Base-by-base conservation (phyloP, 1,284 basidiomycete species). In the Cryptococcus jaspeensis region DNA sequence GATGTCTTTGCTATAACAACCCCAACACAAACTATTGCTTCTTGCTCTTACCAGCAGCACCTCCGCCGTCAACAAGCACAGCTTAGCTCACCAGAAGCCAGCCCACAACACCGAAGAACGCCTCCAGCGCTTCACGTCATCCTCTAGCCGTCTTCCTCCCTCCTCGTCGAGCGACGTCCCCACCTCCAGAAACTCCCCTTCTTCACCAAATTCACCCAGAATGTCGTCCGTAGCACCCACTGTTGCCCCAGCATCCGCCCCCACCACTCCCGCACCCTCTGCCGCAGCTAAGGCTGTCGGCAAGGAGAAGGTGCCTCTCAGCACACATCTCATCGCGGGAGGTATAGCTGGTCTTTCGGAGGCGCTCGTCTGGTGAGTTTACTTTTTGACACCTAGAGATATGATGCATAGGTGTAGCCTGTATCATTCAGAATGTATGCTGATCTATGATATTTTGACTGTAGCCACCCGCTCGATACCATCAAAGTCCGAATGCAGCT, bases 401-500 rank as follows among this genome's bases (percentile, higher is more conserved):
- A 6, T 15, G 9, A 6, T 20, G 35, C 8, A 32, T 32, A 8
- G 16, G 8, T 4, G 23, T 25, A 46, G 44, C 6, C 8, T 5
- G 18, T 5, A 20, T 25, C 4, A 46, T 7, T 7, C 6, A n/a
- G n/a, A 45, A 20, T 25, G 47, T 12, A 12, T 25, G 50, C 57
- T 60, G 44, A 53, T 2, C 15, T 3, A 11, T 12, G 5, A 3
- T 2, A 43, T 28, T 3, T 9, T 9, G 28, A 32, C 28, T 35
- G 7, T 48, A 78, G 76, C 61, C 77, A 78, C 69, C 77, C 91
- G 4, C 84, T 97, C 46, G 95, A 97, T 78, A 97, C 94, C 32
- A 97, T 97, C 83, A 97, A 97, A 82, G 94, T 94, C 65, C 90
- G 94, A 51, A 98, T 98, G 94, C 94, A 98, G 80, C 86, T 98